Evolutionary conservation across 106 monocot species (phyloP).

Genomic region (Hemerocallis citrina): DNA sequence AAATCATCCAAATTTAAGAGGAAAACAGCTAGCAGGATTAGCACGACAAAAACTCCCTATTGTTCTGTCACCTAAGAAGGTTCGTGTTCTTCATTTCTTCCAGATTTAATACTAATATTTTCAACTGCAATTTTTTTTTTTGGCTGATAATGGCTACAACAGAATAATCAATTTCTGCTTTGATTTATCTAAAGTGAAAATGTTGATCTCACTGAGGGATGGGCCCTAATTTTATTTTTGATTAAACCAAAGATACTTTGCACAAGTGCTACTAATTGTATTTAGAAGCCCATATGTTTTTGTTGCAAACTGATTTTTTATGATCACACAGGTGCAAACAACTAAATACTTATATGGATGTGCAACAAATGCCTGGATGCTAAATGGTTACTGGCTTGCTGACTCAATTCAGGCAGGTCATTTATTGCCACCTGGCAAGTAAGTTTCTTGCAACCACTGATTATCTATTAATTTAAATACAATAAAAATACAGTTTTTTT

Average conservation of each 20-base stretch:
- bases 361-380: conserved; percentile 60
- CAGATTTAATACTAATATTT: no score
- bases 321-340: conserved; percentile 46
- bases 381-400: conserved; percentile 50
- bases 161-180: no score
- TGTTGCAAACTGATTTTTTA: background rate
- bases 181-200: no score
- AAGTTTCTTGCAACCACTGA: conserved; percentile 14
- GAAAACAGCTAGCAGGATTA: conserved; percentile 2
- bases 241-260: no score
- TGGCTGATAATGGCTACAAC: no score
- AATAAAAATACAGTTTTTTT: background rate
- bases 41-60: conserved; percentile 33
- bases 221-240: no score
- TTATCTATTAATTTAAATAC: background rate
- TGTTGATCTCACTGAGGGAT: no score
- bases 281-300: background rate
- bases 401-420: conserved; percentile 50
- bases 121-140: no score
- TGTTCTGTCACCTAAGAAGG: conserved; percentile 68
- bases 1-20: conserved; percentile 16
- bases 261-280: background rate
- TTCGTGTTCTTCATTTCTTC: conserved; percentile 13
- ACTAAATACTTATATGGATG: conserved; percentile 78
- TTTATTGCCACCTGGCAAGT: conserved; percentile 51